Evolutionary conservation across 352 stramenopile species (phyloP), one percentile per base, ranked within the genome.

Genomic region (Phytophthora agathidicida): DNA sequence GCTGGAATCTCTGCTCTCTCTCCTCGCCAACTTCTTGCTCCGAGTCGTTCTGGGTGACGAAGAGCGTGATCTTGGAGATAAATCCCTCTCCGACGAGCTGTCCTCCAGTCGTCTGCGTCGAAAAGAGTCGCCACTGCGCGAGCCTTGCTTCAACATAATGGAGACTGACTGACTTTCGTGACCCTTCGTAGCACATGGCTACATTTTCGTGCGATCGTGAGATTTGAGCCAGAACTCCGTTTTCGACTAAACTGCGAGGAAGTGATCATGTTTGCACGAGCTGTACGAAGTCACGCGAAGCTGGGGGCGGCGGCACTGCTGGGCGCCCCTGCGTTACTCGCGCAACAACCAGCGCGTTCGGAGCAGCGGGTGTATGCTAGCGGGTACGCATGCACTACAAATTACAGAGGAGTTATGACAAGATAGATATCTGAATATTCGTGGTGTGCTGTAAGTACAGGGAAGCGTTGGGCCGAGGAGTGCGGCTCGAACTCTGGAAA

Each of bases 401-500:
- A 14, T 22, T 23, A 45, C 7, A 3, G 22, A 26, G 11, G 28
- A 48, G 36, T 44, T 30, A 17, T n/a, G 5, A 2, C 10, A 22
- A 36, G 19, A 35, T 43, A 19, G 45, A 37, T 56, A 56, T 17
- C 11, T 23, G 23, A 68, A 41, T 65, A 38, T 38, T 13, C 37
- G 14, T 5, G 20, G 41, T 11, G n/a, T 17, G 68, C n/a, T 62
- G 11, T 43, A 22, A 42, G 1, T 52, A 14, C 42, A 95, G 86
- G 5, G 83, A 95, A 61, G 83, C 82, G 7, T 60, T 95, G 24
- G 86, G 86, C 35, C 76, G 84, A 41, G 86, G 83, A 45, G 80
- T 95, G 39, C 85, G 85, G 28, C 72, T 93, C 14, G 86, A 95
- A 65, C 71, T 89, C 42, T 95, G 86, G 86, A 95, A 95, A 68